Percentiles rank a stretch among this genome's conserved stretches.
Evolutionary conservation across 345 rosid genomes (phyloP).

Genomic region (Mallotus nudiflorus): DNA sequence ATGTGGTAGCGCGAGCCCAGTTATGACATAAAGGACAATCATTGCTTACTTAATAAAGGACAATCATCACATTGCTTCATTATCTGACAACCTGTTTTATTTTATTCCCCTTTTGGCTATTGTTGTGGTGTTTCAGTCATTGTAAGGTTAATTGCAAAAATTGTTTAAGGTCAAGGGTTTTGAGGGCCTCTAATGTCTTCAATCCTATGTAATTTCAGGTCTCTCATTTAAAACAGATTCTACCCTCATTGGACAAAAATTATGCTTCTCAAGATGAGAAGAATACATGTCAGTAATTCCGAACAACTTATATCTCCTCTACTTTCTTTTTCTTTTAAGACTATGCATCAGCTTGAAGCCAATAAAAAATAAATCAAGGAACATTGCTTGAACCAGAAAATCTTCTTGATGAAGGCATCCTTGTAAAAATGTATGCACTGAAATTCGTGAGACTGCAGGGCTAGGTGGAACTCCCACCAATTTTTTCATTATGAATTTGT

Average conservation of each 20-base stretch:
- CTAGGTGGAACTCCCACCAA: background rate
- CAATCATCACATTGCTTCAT: background rate
- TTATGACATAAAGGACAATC: background rate
- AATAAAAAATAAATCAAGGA: background rate
- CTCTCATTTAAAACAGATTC: slow-evolving; percentile 49
- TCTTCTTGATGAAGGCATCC: background rate
- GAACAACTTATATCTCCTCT: background rate
- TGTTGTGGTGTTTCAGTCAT: background rate
- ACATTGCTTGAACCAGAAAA: slow-evolving; percentile 1
- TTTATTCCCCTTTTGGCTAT: background rate
- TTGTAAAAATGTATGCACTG: background rate
- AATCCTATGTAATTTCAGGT: slow-evolving; percentile 48
- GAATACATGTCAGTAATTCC: slow-evolving; percentile 54
- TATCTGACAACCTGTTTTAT: background rate
- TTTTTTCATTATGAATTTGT: background rate
- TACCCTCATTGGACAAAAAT: slow-evolving; percentile 62
- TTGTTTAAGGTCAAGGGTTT: slow-evolving; percentile 4
- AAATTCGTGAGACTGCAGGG: background rate
- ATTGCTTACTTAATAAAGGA: background rate
- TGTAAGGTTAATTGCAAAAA: background rate
- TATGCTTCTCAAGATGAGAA: slow-evolving; percentile 79
- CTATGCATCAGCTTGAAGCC: background rate
- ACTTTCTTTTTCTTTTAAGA: background rate
- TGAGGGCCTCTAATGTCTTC: background rate
- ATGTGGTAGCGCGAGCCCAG: background rate